phyloP scores from a whole-genome alignment of 768 basidiomycete genomes.

The Naematelia encephala region DNA sequence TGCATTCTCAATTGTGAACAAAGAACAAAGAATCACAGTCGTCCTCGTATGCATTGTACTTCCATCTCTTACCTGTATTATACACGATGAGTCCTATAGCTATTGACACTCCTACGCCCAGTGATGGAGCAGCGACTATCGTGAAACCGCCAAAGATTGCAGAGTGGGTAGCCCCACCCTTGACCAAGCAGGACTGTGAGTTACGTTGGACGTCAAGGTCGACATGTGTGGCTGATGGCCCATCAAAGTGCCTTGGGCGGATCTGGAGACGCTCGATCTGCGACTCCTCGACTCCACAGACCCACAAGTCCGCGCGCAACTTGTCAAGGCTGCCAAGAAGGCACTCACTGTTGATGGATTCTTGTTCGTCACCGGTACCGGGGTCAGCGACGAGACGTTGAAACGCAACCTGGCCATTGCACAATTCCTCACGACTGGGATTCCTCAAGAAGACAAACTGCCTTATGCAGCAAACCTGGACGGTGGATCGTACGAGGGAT shows the following conservation, averaged over 20 bases:
- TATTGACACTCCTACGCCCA: neutral
- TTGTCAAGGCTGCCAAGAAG: constrained; percentile 24
- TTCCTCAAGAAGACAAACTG: constrained; percentile 21
- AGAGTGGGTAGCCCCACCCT: constrained; percentile 10
- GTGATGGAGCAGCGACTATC: neutral
- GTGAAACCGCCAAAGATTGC: constrained; percentile 13
- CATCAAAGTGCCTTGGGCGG: constrained; percentile 22
- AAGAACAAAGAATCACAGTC: neutral
- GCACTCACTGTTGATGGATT: constrained; percentile 32
- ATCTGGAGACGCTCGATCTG: constrained; percentile 29
- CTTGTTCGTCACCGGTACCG: constrained; percentile 31
- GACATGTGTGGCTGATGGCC: constrained; percentile 1
- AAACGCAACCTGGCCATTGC: constrained; percentile 31
- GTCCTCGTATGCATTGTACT: neutral
- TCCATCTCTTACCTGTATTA: no score
- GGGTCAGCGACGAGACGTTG: constrained; percentile 22
- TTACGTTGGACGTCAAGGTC: neutral
- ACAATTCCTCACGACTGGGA: constrained; percentile 22
- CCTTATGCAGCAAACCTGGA: constrained; percentile 27
- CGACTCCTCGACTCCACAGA: constrained; percentile 19
- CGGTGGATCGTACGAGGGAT: constrained; percentile 22
- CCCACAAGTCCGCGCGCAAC: constrained; percentile 9
- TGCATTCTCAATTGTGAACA: neutral
- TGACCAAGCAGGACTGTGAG: constrained; percentile 20
- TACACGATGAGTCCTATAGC: constrained; percentile 21